Base-by-base conservation (phyloP, 2,329 filamentous ascomycete species). In the Arthrobotrys iridis region DNA sequence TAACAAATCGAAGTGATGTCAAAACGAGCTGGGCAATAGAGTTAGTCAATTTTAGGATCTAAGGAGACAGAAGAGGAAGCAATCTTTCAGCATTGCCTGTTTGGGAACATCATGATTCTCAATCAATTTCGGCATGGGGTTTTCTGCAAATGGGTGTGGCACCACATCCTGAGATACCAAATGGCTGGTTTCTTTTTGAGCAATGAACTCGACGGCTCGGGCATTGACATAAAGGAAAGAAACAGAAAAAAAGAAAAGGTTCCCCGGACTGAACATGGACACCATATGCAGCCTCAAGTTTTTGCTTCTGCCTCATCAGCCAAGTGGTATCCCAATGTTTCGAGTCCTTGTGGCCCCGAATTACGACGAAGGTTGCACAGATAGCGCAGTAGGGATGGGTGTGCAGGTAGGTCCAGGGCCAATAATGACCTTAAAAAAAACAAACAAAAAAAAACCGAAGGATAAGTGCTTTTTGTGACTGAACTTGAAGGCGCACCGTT, bases 21-120 rank as follows among this genome's bases (percentile, higher is more conserved):
- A 41, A 28, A 60, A 41, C 11, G 3, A 45, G 55, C 35, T 30
- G 20, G 35, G 20, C n/a, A 35, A 24, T 30, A 18, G 15, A 22
- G 62, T 48, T 50, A 20, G 48, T 43, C 28, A 52, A 41, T 68
- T 68, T 67, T 67, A 43, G 28, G 20, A 55, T 55, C 13, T 37
- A 10, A 55, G 37, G 24, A 22, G 24, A 30, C 48, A 20, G 41
- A 72, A 48, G 46, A 72, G 67, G 59, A 72, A 72, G 52, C 50
- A 64, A 72, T 64, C 58, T 59, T 60, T 72, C 67, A 40, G 55
- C n/a, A 33, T 28, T 48, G 43, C 65, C 59, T 55, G 15, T 66
- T 64, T 55, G 50, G 50, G 50, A 37, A 22, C n/a, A 35, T 22
- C 28, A 35, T 35, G 48, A 55, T 55, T 55, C 50, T 57, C 46